Percentiles rank a stretch among this genome's conserved stretches.
Conservation (phyloP, 164 flowering plant species). For the Vitis cinerea region DNA sequence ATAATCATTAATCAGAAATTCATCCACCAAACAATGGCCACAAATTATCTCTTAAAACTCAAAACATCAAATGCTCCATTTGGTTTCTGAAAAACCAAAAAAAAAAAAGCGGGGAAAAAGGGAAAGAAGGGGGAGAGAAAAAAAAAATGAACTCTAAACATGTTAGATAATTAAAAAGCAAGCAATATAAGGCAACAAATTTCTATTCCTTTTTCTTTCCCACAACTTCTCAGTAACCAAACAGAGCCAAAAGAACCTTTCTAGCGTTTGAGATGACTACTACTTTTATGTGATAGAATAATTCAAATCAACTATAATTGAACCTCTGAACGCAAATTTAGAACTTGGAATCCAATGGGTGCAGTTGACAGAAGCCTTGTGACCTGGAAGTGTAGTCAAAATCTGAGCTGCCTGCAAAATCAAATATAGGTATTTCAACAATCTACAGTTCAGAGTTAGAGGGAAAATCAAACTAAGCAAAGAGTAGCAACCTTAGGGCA, state of each 20-base stretch:
- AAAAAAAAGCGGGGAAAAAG: no score
- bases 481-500: constrained; percentile 56
- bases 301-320: neutral
- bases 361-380: constrained; percentile 83
- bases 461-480: neutral
- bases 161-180: no score
- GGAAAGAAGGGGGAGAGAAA: no score
- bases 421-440: no score
- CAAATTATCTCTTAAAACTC: neutral
- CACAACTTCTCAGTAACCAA: no score
- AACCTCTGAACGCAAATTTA: constrained; percentile 84
- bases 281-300: neutral
- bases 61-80: neutral
- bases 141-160: no score
- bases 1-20: neutral
- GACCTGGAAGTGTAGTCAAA: constrained; percentile 88
- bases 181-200: no score
- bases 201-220: no score
- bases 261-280: no score
- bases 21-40: neutral
- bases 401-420: constrained; percentile 67
- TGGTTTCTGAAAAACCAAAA: no score
- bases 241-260: no score
- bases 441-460: neutral
- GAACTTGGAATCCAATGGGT: constrained; percentile 81